Percentiles rank a stretch among this genome's conserved stretches.
phyloP scores from a whole-genome alignment of 164 flowering plant genomes.

The Saururus chinensis region DNA sequence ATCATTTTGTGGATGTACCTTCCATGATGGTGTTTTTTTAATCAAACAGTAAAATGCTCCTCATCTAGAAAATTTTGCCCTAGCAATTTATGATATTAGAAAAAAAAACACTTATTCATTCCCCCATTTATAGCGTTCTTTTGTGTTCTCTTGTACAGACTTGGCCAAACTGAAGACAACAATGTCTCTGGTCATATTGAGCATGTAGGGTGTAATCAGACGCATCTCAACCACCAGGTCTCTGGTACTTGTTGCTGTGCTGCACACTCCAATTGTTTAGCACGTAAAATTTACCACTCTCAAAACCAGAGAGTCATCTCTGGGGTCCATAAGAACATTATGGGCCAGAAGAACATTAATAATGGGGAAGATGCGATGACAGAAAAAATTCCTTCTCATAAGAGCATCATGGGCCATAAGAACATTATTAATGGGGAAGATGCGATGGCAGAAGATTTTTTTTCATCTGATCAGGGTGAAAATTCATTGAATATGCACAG shows the following conservation, averaged over 20 bases:
- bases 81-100: too few species aligned
- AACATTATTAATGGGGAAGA: not conserved
- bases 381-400: not conserved
- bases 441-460: not conserved
- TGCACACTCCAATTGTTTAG: constrained; percentile 17
- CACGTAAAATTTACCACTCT: constrained; percentile 2
- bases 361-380: not conserved
- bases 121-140: too few species aligned
- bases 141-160: constrained; percentile 9
- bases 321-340: too few species aligned
- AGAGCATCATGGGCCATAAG: too few species aligned
- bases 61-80: too few species aligned
- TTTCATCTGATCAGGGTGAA: constrained; percentile 9
- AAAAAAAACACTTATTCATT: too few species aligned
- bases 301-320: constrained; percentile 7
- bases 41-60: too few species aligned
- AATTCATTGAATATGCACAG: constrained; percentile 8
- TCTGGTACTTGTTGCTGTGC: constrained; percentile 20
- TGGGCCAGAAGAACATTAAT: not conserved
- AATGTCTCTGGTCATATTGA: constrained; percentile 5
- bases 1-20: too few species aligned
- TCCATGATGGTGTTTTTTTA: too few species aligned
- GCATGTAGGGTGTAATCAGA: constrained; percentile 19
- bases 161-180: constrained; percentile 17
- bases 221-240: constrained; percentile 10